Evolutionary conservation across 2,329 filamentous ascomycete species (phyloP).

Genomic region (Phialocephala sp.): DNA sequence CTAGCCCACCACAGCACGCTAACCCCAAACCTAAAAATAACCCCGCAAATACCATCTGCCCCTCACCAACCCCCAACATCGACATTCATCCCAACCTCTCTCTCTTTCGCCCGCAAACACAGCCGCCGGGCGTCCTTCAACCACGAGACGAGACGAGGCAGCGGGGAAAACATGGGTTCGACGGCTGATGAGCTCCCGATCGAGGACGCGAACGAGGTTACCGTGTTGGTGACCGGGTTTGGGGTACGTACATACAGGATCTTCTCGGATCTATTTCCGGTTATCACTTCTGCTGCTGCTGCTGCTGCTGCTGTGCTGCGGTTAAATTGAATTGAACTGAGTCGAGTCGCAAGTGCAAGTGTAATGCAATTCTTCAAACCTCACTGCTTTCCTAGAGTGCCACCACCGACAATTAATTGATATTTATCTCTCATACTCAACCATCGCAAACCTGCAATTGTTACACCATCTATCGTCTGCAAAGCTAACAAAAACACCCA

Average conservation of each 20-base stretch:
- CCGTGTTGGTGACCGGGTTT: constrained; percentile 67
- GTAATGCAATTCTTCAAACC: too few species aligned
- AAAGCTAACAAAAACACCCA: neutral
- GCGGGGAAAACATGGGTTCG: constrained; percentile 30
- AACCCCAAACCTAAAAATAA: constrained; percentile 4
- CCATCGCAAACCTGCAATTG: neutral
- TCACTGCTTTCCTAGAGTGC: too few species aligned
- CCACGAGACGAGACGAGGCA: neutral
- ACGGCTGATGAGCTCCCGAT: constrained; percentile 11
- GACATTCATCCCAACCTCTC: neutral
- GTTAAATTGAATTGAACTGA: too few species aligned
- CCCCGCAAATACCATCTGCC: neutral
- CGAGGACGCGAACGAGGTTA: constrained; percentile 53
- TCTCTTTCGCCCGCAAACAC: neutral
- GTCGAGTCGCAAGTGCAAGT: too few species aligned
- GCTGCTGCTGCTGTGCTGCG: too few species aligned
- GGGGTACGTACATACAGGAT: constrained; percentile 51
- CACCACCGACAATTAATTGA: too few species aligned
- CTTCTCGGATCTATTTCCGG: neutral
- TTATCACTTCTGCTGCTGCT: constrained; percentile 1
- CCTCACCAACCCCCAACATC: neutral
- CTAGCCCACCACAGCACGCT: neutral
- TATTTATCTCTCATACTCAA: too few species aligned
- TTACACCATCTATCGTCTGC: neutral
- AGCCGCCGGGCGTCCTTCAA: constrained; percentile 3